Base-by-base conservation (phyloP, 1,139 yeast species). In the Diutina siamensis region DNA sequence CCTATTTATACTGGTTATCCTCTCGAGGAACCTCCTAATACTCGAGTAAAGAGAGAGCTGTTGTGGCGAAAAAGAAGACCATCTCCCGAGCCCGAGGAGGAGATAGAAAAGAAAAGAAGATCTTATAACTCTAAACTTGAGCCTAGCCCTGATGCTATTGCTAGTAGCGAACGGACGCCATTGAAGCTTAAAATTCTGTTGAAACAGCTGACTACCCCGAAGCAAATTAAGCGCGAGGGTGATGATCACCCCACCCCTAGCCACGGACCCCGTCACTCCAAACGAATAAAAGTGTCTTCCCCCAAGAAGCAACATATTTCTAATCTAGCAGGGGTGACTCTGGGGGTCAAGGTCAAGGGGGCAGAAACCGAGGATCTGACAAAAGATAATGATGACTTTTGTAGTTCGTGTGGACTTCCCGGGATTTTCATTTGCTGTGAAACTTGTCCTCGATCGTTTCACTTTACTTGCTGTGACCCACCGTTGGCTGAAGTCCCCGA, bases 341-440 rank as follows among this genome's bases (percentile, higher is more conserved):
- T 21, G 20, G 42, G 42, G 21, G 32, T 38, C 32, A 25, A 38
- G 15, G 44, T 40, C 17, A 19, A 27, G 38, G 45, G 51, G 32
- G 59, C 57, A 5, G 28, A 25, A 10, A 25, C 28, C 28, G 28
- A 25, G 5, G 64, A 63, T 46, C 51, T 62, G 38, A 56, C 65
- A 46, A 56, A 66, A 50, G 72, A 78, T 50, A 92, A 92, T 59
- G 94, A 89, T 52, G 98, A 92, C 61, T 88, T 74, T 59, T 92
- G 98, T 57, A 71, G 84, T 21, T 73, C 94, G 0, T 92, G 98
- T 63, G 88, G 94, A 1, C 87, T 88, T 25, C 70, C 89, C 0
- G 98, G 98, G 8, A 72, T 85, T 35, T 87, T 92, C 52, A 70
- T 92, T 28, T 92, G 97, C 62, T 92, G 98, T 64, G 98, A 92